Base-by-base conservation (phyloP, 1,284 basidiomycete species). In the Trichosporon sp. region DNA sequence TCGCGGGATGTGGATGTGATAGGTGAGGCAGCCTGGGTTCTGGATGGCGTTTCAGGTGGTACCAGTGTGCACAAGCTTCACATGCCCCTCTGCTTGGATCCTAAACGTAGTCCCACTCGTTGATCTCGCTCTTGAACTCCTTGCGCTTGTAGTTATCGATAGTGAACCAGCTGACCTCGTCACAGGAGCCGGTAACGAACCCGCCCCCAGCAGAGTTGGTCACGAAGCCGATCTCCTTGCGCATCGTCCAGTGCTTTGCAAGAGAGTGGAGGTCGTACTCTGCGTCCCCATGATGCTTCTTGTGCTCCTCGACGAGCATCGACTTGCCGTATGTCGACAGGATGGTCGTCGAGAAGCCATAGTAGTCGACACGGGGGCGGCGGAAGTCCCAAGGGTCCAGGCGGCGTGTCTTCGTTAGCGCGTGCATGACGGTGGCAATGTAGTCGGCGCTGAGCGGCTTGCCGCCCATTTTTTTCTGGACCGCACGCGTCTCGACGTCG, bases 71-170 rank as follows among this genome's bases (percentile, higher is more conserved):
- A 16, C 32, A 10, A 63, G 16, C 56, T 61, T 63, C 16, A 14
- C 31, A 35, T 31, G 2, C 14, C 26, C 31, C 26, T 26, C 26
- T 26, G 26, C 26, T 26, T 26, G 26, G 2, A 19, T 2, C 1
- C 31, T 35, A 12, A n/a, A 10, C 2, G 59, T 63, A 37, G 11
- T 65, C 64, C 64, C 64, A 65, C 64, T 65, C 64, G 21, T n/a
- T n/a, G 26, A 65, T 65, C 64, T 65, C 64, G 2, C 21, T 19
- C 21, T 40, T 38, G 14, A 46, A 43, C 37, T 21, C 4, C 38
- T 65, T 43, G 38, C 64, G 64, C 38, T 43, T 16, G 38, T 65
- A 65, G 38, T 46, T 46, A 3, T 10, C 38, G 21, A 65, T 16
- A 3, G 64, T 65, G 21, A 12, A 43, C 38, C 38, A 65, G 19